phyloP scores from a whole-genome alignment of 73 alveolate species.

The Effrenium voratum region DNA sequence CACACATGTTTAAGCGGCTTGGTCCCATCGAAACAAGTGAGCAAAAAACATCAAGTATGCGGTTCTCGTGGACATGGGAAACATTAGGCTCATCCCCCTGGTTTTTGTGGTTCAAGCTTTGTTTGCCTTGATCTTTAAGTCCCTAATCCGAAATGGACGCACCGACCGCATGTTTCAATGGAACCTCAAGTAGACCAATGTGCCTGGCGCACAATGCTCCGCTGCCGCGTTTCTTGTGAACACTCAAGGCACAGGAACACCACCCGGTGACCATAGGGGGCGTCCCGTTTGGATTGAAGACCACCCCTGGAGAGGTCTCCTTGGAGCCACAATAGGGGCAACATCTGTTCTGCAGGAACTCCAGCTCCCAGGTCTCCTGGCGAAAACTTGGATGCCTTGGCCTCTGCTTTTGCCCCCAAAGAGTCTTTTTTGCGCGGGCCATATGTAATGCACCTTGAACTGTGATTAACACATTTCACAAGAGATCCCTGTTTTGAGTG shows the following conservation, averaged over 20 bases:
- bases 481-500: no score
- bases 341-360: constrained; percentile 91
- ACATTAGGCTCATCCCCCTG: not conserved
- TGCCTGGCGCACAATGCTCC: not conserved
- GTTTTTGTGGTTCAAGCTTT: not conserved
- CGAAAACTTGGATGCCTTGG: no score
- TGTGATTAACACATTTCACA: no score
- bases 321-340: constrained; percentile 93
- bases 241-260: not conserved
- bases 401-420: no score
- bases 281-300: no score
- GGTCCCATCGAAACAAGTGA: no score
- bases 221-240: not conserved
- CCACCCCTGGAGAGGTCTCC: not conserved
- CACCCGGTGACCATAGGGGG: not conserved
- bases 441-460: no score
- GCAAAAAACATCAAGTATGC: not conserved
- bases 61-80: not conserved
- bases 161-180: not conserved
- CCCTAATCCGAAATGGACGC: not conserved
- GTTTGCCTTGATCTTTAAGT: no score
- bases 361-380: constrained; percentile 93
- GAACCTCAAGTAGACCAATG: not conserved
- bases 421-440: no score
- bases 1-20: no score